These are phyloP conservation scores for Ettlia oleoabundans DNA, from an alignment of 139 green algal genomes.

Conservation along the genomic window DNA sequence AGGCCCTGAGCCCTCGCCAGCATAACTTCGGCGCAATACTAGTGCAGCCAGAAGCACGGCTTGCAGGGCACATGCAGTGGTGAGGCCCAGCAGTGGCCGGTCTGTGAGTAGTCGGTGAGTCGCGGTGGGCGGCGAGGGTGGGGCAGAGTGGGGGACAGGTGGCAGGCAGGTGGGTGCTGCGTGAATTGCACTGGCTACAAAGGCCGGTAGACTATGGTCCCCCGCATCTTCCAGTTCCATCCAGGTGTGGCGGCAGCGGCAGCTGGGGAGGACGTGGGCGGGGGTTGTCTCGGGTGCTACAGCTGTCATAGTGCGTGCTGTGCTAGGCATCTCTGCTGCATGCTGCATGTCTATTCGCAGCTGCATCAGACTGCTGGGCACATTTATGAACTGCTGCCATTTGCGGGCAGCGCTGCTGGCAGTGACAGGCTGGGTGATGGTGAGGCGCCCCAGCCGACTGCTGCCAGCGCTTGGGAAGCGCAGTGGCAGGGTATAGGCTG, in stretches of 20 bases:
- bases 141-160: neutral
- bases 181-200: neutral
- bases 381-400: neutral
- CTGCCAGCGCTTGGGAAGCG: neutral
- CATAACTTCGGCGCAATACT: neutral
- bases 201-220: neutral
- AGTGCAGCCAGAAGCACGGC: neutral
- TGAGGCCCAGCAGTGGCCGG: neutral
- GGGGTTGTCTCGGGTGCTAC: neutral
- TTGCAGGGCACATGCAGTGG: neutral
- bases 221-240: neutral
- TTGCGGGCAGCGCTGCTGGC: neutral
- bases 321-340: neutral
- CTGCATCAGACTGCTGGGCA: neutral
- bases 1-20: neutral
- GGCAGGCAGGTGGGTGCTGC: neutral
- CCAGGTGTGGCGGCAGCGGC: neutral
- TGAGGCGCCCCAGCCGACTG: neutral
- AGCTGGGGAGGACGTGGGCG: neutral
- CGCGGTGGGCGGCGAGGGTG: neutral
- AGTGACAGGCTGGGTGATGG: neutral
- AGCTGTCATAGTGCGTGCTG: too few species aligned
- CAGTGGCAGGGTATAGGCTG: neutral
- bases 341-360: neutral
- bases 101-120: too few species aligned